Conservation (phyloP, 2,329 filamentous ascomycete genomes). For the Scedosporium dehoogii region DNA sequence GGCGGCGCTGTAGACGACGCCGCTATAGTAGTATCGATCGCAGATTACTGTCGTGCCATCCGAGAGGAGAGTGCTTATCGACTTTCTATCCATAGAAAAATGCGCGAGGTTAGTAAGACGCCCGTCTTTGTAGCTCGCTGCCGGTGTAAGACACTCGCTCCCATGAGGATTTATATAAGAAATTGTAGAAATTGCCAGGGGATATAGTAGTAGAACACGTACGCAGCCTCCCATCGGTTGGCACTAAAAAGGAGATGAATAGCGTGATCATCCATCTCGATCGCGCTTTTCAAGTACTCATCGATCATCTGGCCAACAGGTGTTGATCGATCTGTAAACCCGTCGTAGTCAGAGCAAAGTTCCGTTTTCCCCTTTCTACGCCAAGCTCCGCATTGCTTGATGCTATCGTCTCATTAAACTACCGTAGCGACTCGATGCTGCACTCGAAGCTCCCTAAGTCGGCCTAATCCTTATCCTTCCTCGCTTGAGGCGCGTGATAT, state of each 20-base stretch:
- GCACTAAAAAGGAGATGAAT: conserved; percentile 87
- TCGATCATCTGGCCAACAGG: conserved; percentile 84
- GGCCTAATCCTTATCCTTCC: too few species aligned
- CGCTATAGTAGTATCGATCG: conserved; percentile 92
- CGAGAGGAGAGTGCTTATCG: conserved; percentile 36
- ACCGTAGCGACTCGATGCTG: too few species aligned
- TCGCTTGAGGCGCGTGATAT: background rate
- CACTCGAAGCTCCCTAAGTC: too few species aligned
- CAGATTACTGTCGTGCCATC: conserved; percentile 68
- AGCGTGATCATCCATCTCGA: conserved; percentile 73
- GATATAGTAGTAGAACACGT: conserved; percentile 17
- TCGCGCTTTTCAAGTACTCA: conserved; percentile 62
- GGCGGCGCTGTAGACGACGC: conserved; percentile 85
- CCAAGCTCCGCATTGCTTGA: background rate
- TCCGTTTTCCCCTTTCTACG: background rate
- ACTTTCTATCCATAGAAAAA: background rate
- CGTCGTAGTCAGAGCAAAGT: background rate
- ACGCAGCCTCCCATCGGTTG: conserved; percentile 74
- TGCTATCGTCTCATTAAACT: too few species aligned
- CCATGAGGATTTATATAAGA: background rate
- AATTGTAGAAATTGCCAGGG: background rate
- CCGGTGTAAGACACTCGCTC: too few species aligned
- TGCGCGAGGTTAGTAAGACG: background rate
- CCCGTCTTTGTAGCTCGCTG: too few species aligned
- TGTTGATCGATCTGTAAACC: conserved; percentile 63